A percentile compares a stretch with the other conserved stretches of the same genome.
Evolutionary conservation across 768 basidiomycete species (phyloP).

Genomic region (Collybia mongolica): DNA sequence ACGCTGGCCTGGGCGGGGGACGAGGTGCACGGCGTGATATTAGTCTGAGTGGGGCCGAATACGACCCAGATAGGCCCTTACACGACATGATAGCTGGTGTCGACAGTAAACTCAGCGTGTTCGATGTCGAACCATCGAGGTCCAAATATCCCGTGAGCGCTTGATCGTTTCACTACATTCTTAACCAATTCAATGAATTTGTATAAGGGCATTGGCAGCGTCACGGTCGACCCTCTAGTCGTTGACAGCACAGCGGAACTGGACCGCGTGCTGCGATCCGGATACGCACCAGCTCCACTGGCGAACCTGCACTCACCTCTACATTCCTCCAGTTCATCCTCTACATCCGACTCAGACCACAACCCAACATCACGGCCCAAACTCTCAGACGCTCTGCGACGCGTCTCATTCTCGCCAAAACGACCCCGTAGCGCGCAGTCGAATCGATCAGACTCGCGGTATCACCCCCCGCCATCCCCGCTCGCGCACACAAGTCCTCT

Average conservation of each 20-base stretch:
- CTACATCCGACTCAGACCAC: slow-evolving; percentile 52
- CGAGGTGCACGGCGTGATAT: slow-evolving; percentile 48
- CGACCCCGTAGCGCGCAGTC: slow-evolving; percentile 56
- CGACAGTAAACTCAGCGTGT: slow-evolving; percentile 53
- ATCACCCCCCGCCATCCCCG: slow-evolving; percentile 20
- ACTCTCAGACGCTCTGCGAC: slow-evolving; percentile 68
- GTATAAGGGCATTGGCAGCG: slow-evolving; percentile 27
- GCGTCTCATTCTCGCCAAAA: slow-evolving; percentile 73
- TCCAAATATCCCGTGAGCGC: slow-evolving; percentile 48
- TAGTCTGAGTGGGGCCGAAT: slow-evolving; percentile 75
- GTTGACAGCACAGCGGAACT: slow-evolving; percentile 63
- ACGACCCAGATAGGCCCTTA: slow-evolving; percentile 81
- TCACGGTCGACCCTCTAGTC: slow-evolving; percentile 54
- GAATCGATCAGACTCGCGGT: slow-evolving; percentile 6
- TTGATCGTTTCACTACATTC: not conserved
- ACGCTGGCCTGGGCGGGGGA: slow-evolving; percentile 73
- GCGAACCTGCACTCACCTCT: slow-evolving; percentile 45
- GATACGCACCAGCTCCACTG: slow-evolving; percentile 35
- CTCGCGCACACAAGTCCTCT: slow-evolving; percentile 14
- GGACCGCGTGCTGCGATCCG: slow-evolving; percentile 58
- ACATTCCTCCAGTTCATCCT: slow-evolving; percentile 46
- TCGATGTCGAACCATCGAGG: slow-evolving; percentile 51
- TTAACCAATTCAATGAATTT: slow-evolving; percentile 5
- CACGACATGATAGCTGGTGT: slow-evolving; percentile 69
- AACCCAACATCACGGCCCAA: slow-evolving; percentile 52